phyloP scores from a whole-genome alignment of 2,329 filamentous ascomycete genomes.

The Apiospora saccharicola region DNA sequence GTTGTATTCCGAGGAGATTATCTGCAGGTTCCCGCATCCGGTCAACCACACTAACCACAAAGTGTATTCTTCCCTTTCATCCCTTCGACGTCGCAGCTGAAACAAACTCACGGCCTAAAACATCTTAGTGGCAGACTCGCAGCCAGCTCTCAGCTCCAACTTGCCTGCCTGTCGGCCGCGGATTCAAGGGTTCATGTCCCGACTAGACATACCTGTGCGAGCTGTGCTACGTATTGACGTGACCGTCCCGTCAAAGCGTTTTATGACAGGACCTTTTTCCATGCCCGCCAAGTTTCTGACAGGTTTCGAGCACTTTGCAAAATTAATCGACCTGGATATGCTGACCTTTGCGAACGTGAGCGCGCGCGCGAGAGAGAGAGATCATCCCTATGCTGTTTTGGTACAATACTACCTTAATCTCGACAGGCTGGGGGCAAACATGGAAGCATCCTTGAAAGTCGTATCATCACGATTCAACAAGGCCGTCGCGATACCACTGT shows the following conservation, averaged over 20 bases:
- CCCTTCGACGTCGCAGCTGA: slow-evolving; percentile 16
- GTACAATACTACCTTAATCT: not conserved
- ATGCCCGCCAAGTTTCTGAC: slow-evolving; percentile 11
- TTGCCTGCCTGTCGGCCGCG: not conserved
- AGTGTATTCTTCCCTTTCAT: not conserved
- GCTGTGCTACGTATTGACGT: not conserved
- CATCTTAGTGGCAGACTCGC: not conserved
- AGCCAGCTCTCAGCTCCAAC: not conserved
- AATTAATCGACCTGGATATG: not conserved
- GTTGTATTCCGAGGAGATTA: slow-evolving; percentile 10
- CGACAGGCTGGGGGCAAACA: not conserved
- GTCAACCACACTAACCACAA: not conserved
- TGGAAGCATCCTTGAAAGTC: not conserved
- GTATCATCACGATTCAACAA: not conserved
- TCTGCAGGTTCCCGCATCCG: slow-evolving; percentile 15
- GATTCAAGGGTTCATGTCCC: slow-evolving; percentile 16
- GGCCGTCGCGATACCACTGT: not conserved
- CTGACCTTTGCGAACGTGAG: not conserved
- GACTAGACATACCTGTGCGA: slow-evolving; percentile 1
- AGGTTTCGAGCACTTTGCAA: not conserved
- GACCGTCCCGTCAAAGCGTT: slow-evolving; percentile 14
- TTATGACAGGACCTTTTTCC: slow-evolving; percentile 13
- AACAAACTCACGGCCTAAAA: slow-evolving; percentile 12
- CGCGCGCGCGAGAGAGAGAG: not conserved
- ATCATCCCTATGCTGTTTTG: not conserved